Evolutionary conservation across 2,329 filamentous ascomycete species (phyloP).

Genomic region (Fusarium sp.): DNA sequence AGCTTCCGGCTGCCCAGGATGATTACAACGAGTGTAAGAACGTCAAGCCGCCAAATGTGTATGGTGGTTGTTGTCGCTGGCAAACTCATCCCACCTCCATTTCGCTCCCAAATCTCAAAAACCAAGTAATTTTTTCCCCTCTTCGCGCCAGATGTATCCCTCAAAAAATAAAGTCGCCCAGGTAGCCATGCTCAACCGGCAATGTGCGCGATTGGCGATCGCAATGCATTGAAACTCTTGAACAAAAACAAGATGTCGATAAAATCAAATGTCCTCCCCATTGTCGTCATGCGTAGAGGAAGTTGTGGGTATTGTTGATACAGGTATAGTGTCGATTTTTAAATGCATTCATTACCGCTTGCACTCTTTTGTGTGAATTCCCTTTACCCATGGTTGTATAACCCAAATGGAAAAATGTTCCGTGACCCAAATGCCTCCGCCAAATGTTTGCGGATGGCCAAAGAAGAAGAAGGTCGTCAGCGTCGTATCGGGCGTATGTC

Average conservation of each 20-base stretch:
- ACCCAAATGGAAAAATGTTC: slow-evolving; percentile 39
- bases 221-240: slow-evolving; percentile 45
- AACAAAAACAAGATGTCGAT: slow-evolving; percentile 33
- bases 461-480: slow-evolving; percentile 49
- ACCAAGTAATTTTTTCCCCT: slow-evolving; percentile 32
- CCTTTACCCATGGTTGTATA: slow-evolving; percentile 49
- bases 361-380: slow-evolving; percentile 54
- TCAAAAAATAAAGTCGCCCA: slow-evolving; percentile 29
- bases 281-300: slow-evolving; percentile 47
- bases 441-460: slow-evolving; percentile 38
- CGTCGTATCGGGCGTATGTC: slow-evolving; percentile 51
- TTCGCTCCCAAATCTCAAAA: slow-evolving; percentile 31
- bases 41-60: slow-evolving; percentile 50
- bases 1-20: slow-evolving; percentile 53
- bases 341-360: slow-evolving; percentile 57
- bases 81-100: slow-evolving; percentile 38
- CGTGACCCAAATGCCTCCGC: slow-evolving; percentile 49
- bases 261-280: slow-evolving; percentile 45
- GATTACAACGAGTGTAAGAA: slow-evolving; percentile 68
- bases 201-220: slow-evolving; percentile 18
- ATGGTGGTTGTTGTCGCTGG: slow-evolving; percentile 44
- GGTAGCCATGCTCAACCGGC: slow-evolving; percentile 41
- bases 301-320: slow-evolving; percentile 55
- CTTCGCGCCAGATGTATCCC: slow-evolving; percentile 41
- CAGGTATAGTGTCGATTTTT: slow-evolving; percentile 57